phyloP scores from a whole-genome alignment of 495 filamentous ascomycete genomes.

The Penicillium lividum region DNA sequence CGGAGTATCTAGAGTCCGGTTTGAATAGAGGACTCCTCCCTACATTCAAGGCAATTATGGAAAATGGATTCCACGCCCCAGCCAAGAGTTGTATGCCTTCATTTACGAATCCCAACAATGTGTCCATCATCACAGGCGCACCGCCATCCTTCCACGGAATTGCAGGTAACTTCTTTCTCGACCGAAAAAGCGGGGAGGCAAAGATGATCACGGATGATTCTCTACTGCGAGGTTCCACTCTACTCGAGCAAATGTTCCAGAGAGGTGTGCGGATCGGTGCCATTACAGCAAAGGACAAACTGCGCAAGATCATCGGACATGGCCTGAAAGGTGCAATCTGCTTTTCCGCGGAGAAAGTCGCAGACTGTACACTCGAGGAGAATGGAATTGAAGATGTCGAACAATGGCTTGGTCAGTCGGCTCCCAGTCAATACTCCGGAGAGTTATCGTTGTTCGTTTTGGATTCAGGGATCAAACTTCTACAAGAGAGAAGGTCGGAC shows the following conservation, averaged over 20 bases:
- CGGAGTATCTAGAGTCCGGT: conserved; percentile 32
- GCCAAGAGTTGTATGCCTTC: conserved; percentile 40
- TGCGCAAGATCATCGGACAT: conserved; percentile 33
- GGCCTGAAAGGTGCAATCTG: conserved; percentile 35
- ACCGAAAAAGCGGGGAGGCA: conserved; percentile 32
- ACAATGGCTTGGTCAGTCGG: conserved; percentile 30
- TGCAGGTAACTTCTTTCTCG: conserved; percentile 40
- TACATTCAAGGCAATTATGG: conserved; percentile 24
- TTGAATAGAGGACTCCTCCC: conserved; percentile 31
- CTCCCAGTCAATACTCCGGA: conserved; percentile 36
- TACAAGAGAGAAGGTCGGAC: conserved; percentile 35
- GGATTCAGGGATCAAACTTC: conserved; percentile 40
- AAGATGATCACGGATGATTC: conserved; percentile 38
- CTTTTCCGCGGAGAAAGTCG: conserved; percentile 35
- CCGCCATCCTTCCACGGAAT: conserved; percentile 36
- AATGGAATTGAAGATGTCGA: conserved; percentile 32
- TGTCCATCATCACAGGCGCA: conserved; percentile 37
- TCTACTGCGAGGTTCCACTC: conserved; percentile 32
- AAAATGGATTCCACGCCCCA: conserved; percentile 33
- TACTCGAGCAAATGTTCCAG: conserved; percentile 35
- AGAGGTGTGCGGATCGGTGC: conserved; percentile 38
- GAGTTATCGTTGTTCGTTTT: conserved; percentile 40
- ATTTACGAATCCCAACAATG: conserved; percentile 39
- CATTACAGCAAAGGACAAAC: conserved; percentile 41
- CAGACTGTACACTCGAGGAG: conserved; percentile 23